Percentiles rank a stretch among this genome's conserved stretches.
Evolutionary conservation across 192 early-diverging fungal species (phyloP).

Genomic region (Phlyctochytrium planicorne): DNA sequence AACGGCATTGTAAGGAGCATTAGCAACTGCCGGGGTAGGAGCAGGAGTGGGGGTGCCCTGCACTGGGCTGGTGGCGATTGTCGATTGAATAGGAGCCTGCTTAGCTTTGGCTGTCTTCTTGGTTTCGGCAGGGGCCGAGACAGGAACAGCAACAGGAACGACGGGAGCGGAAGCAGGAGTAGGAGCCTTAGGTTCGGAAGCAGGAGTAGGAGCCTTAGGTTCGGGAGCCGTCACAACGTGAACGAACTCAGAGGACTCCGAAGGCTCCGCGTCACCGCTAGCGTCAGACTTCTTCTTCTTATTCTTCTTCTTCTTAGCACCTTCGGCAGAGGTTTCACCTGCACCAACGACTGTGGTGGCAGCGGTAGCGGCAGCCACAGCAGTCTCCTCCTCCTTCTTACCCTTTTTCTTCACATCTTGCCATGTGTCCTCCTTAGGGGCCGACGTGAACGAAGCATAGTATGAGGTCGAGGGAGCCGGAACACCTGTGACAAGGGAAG

Average conservation of each 20-base stretch:
- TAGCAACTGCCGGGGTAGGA: conserved; percentile 3
- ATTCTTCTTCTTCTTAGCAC: conserved; percentile 39
- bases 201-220: conserved; percentile 13
- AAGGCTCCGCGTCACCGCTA: neutral
- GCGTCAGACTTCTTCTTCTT: conserved; percentile 23
- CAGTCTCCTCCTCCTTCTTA: conserved; percentile 14
- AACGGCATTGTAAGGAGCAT: neutral
- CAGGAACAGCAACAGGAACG: conserved; percentile 2
- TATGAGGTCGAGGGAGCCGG: conserved; percentile 4
- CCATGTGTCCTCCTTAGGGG: conserved; percentile 20
- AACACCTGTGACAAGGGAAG: conserved; percentile 5
- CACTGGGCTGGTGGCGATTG: neutral
- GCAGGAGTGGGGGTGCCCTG: conserved; percentile 6
- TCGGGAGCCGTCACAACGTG: neutral
- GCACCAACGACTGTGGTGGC: conserved; percentile 9
- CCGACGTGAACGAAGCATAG: conserved; percentile 10
- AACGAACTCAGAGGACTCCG: neutral
- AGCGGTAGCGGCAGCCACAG: neutral
- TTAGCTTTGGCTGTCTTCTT: neutral
- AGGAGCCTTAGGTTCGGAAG: conserved; percentile 9
- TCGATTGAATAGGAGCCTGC: neutral
- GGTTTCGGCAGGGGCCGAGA: neutral
- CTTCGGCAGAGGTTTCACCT: conserved; percentile 8
- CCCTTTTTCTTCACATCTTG: conserved; percentile 25
- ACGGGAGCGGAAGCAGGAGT: conserved; percentile 18